A percentile compares a stretch with the other conserved stretches of the same genome.
Conservation (phyloP, 805 yeast genomes). For the Monosporozyma solicola region DNA sequence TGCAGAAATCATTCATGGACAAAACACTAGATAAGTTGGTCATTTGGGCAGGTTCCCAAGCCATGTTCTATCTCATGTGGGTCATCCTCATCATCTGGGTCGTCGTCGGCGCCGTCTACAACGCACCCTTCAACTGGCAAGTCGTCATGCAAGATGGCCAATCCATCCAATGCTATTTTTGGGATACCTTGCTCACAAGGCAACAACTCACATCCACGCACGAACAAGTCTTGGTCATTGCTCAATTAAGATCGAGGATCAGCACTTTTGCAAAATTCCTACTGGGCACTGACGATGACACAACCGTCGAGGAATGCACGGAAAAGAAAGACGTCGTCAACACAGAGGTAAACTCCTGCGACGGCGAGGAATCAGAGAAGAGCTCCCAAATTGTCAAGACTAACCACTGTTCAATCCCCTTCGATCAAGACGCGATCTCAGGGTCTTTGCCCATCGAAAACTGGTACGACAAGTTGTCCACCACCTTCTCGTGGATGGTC, state of each 20-base stretch:
- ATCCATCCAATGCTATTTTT: conserved; percentile 33
- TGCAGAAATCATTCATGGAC: conserved; percentile 17
- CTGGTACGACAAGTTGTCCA: conserved; percentile 31
- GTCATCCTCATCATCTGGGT: conserved; percentile 23
- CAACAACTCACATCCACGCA: conserved; percentile 29
- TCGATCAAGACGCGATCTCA: conserved; percentile 1
- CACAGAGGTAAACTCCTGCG: neutral
- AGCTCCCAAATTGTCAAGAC: neutral
- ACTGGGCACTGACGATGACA: neutral
- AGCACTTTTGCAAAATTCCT: conserved; percentile 16
- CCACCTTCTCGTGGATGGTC: conserved; percentile 17
- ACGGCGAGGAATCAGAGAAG: neutral
- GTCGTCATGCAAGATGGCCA: conserved; percentile 36
- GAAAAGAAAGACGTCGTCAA: neutral
- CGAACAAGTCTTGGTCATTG: conserved; percentile 22
- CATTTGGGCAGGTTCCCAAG: conserved; percentile 21
- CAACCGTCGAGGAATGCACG: neutral
- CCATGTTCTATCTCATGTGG: conserved; percentile 24
- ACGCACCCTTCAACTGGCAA: conserved; percentile 32
- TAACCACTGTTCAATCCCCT: neutral
- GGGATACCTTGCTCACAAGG: conserved; percentile 36
- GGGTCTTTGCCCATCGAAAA: conserved; percentile 20
- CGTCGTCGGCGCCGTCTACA: conserved; percentile 21
- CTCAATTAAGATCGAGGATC: conserved; percentile 25
- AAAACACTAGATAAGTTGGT: conserved; percentile 20